Percentiles rank a stretch among this genome's conserved stretches.
phyloP scores from a whole-genome alignment of 768 basidiomycete species.

The Glaciozyma martinii region DNA sequence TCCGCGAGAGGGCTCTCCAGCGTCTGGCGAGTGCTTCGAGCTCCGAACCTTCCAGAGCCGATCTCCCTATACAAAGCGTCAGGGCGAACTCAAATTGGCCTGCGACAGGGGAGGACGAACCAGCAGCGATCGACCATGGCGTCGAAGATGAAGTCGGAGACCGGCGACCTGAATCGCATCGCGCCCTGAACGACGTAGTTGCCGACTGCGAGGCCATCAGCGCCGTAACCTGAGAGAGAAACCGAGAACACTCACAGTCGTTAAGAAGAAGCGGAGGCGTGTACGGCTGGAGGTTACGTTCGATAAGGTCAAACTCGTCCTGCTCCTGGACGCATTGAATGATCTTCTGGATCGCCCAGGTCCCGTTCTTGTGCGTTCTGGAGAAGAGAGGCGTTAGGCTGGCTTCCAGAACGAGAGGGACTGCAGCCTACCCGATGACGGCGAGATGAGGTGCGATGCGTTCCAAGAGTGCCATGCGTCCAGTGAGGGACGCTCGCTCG shows the following conservation, averaged over 20 bases:
- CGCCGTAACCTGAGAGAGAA: background rate
- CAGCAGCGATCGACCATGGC: conserved; percentile 96
- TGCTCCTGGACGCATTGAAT: conserved; percentile 85
- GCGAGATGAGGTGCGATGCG: conserved; percentile 87
- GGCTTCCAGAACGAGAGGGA: too few relatives aligned
- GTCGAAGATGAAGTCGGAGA: conserved; percentile 93
- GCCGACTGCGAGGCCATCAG: conserved; percentile 33
- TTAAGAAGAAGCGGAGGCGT: conserved; percentile 88
- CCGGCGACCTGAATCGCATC: conserved; percentile 82
- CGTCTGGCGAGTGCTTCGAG: conserved; percentile 94
- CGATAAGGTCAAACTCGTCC: conserved; percentile 76
- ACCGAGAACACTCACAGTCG: conserved; percentile 58
- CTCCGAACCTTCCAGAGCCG: conserved; percentile 94
- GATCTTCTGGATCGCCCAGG: conserved; percentile 99
- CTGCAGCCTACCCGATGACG: conserved; percentile 59
- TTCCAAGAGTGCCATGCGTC: conserved; percentile 84
- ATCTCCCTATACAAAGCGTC: conserved; percentile 52
- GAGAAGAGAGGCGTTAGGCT: background rate
- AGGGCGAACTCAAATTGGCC: background rate
- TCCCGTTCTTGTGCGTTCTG: conserved; percentile 92
- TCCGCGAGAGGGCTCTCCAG: conserved; percentile 83
- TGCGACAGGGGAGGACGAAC: conserved; percentile 15
- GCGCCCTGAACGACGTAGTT: conserved; percentile 50
- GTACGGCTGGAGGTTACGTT: conserved; percentile 79
- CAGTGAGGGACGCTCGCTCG: conserved; percentile 68